Evolutionary conservation across 192 early-diverging fungal species (phyloP), one percentile per base, ranked within the genome.

Genomic region (Umbelopsis sp.): DNA sequence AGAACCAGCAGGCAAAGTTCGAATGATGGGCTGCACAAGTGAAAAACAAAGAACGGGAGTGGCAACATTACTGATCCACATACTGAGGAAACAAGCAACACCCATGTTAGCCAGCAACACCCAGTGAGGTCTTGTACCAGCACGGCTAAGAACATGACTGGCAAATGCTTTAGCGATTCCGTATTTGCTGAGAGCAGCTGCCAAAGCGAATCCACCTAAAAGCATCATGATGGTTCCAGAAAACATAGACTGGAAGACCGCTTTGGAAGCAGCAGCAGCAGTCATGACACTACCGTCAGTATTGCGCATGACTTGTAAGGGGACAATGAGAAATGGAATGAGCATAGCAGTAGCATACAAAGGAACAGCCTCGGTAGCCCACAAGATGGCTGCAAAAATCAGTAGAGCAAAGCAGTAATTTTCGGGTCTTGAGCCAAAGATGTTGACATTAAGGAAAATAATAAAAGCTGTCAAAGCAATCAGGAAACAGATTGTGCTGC

Each of bases 361-460:
- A 31, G 90, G 92, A 24, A 93, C 77, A 7, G 84, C 88, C 75
- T 91, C 95, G 20, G 91, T 91, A 0, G 94, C 95, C 95, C 95
- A 97, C 54, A 97, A 80, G 45, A 90, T 82, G 49, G 93, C 93
- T 45, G 89, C 90, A 44, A 90, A 91, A 38, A 97, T 84, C 22
- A 97, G 83, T 65, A 97, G 86, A 1, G 93, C 95, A 79, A 95
- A 91, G 81, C 95, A 97, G 31, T 92, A 87, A 65, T 94, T 90
- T 80, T 95, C 90, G 74, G 92, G 91, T 0, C 51, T 71, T 14
- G 85, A 83, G 25, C 82, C 85, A 81, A 96, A 96, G 45, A 89
- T 78, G 6, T 85, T 76, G 70, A 88, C 74, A 2, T 74, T 71
- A 74, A 92, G 81, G 47, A 91, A 73, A 7, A 85, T 45, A 32